These are phyloP conservation scores for Apodospora peruviana DNA, from an alignment of 495 filamentous ascomycete species.

Conservation along the genomic window DNA sequence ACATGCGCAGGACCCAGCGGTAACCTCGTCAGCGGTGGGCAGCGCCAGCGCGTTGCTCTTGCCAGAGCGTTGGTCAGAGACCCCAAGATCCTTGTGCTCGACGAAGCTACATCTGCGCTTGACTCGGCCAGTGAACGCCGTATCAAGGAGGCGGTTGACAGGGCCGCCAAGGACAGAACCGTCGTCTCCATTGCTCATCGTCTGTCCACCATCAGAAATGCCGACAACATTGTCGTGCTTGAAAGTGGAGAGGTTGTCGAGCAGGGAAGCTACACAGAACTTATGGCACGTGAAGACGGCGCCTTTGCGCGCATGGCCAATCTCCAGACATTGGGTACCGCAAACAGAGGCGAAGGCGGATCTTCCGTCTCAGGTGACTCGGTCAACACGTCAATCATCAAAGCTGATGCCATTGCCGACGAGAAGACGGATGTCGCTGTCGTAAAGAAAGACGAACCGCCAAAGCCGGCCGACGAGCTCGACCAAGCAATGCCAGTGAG, in stretches of 20 bases:
- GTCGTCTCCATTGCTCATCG: slow-evolving; percentile 93
- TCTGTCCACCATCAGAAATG: slow-evolving; percentile 88
- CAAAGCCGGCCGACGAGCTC: slow-evolving; percentile 22
- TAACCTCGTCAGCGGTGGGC: slow-evolving; percentile 81
- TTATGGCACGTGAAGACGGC: slow-evolving; percentile 47
- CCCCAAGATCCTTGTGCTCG: slow-evolving; percentile 80
- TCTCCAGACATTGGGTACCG: slow-evolving; percentile 39
- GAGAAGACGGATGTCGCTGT: slow-evolving; percentile 31
- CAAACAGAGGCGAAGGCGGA: not conserved
- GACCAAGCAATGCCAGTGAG: slow-evolving; percentile 6
- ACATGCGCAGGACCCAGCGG: slow-evolving; percentile 88
- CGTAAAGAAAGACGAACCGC: slow-evolving; percentile 26
- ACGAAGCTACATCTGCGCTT: slow-evolving; percentile 86
- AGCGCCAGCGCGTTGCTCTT: slow-evolving; percentile 81
- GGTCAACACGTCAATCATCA: not conserved
- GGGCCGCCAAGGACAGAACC: slow-evolving; percentile 73
- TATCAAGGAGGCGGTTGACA: slow-evolving; percentile 83
- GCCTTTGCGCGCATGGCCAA: slow-evolving; percentile 46
- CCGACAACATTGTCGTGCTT: slow-evolving; percentile 94
- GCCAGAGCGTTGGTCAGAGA: slow-evolving; percentile 83
- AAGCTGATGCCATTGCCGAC: slow-evolving; percentile 21
- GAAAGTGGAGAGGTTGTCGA: slow-evolving; percentile 72
- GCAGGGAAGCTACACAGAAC: slow-evolving; percentile 62
- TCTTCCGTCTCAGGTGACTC: slow-evolving; percentile 8
- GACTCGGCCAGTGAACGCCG: slow-evolving; percentile 91